Percentiles rank a stretch among this genome's conserved stretches.
phyloP scores from a whole-genome alignment of 75 land plant genomes.

The Sequoia sempervirens region DNA sequence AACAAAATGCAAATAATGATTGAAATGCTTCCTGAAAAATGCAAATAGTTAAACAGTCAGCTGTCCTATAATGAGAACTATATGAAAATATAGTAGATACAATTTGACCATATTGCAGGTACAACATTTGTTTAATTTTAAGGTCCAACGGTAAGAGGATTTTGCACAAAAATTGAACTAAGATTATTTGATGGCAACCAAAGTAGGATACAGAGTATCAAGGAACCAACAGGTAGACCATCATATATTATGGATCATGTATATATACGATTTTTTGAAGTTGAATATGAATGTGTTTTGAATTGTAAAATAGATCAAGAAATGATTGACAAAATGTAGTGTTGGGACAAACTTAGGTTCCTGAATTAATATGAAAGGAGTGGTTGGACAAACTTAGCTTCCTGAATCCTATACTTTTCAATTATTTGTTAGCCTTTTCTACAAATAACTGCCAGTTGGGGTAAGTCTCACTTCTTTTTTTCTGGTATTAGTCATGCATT shows the following conservation, averaged over 20 bases:
- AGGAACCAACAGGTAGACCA: not conserved
- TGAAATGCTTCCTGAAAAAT: not conserved
- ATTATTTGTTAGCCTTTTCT: too few species aligned
- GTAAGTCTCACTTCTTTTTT: too few species aligned
- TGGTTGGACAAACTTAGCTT: too few species aligned
- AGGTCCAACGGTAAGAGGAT: not conserved
- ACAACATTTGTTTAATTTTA: not conserved
- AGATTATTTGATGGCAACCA: not conserved
- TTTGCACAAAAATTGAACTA: not conserved
- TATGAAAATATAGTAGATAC: not conserved
- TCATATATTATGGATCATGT: not conserved
- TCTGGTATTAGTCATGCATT: too few species aligned
- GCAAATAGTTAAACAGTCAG: not conserved
- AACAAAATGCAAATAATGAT: not conserved
- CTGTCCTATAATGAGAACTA: not conserved
- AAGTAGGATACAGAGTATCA: not conserved
- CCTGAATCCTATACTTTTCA: too few species aligned
- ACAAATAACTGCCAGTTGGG: too few species aligned
- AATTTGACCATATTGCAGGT: not conserved
- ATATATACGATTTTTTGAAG: not conserved
- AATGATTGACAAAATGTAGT: not conserved
- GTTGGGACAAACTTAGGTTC: not conserved
- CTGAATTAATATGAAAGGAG: not conserved
- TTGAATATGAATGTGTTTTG: not conserved
- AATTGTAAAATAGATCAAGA: not conserved